A percentile compares a stretch with the other conserved stretches of the same genome.
Conservation (phyloP, 768 basidiomycete species). For the Tremella mesenterica region DNA sequence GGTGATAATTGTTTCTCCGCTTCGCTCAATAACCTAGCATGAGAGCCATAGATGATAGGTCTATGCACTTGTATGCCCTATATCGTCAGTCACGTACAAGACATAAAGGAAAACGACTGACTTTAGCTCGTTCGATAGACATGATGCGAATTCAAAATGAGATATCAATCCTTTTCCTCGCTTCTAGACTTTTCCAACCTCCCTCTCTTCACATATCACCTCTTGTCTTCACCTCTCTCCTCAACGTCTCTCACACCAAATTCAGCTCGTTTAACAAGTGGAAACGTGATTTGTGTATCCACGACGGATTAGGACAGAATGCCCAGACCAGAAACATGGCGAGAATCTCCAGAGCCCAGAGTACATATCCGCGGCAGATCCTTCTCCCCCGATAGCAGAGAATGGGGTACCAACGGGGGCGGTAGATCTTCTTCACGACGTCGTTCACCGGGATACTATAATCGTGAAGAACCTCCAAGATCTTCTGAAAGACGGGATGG, state of each 20-base stretch:
- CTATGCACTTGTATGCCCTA: constrained; percentile 62
- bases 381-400: constrained; percentile 16
- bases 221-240: neutral
- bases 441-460: constrained; percentile 12
- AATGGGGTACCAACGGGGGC: constrained; percentile 21
- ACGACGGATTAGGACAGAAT: no score
- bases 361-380: constrained; percentile 10
- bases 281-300: no score
- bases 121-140: neutral
- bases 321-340: neutral
- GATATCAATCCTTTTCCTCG: neutral
- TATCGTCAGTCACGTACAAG: neutral
- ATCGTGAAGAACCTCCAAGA: neutral
- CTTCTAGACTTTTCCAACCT: neutral
- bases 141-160: constrained; percentile 1
- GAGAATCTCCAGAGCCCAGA: neutral
- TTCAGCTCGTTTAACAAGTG: no score
- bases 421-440: constrained; percentile 22
- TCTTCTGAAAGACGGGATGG: neutral
- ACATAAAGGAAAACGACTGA: neutral
- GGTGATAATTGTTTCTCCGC: constrained; percentile 51
- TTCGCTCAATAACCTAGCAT: constrained; percentile 64
- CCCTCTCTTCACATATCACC: neutral
- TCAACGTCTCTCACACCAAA: no score
- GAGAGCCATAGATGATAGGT: constrained; percentile 93